phyloP scores from a whole-genome alignment of 192 early-diverging fungal species.

The Nowakowskiella sp. region DNA sequence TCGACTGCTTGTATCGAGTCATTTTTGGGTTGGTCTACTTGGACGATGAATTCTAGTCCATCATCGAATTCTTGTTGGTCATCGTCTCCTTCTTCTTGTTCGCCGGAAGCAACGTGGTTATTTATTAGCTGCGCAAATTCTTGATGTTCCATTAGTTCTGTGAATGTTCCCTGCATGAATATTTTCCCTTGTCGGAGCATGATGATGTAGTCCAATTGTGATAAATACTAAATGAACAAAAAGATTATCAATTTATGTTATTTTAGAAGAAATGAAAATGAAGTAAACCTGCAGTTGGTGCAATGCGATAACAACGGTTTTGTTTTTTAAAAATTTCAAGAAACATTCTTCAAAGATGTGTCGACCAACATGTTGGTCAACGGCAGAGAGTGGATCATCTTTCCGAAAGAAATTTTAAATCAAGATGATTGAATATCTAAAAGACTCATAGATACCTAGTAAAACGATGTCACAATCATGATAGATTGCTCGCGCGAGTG shows the following conservation, averaged over 20 bases:
- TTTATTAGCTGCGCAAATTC: constrained; percentile 39
- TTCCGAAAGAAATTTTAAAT: background rate
- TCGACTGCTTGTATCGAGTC: background rate
- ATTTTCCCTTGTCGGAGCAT: constrained; percentile 49
- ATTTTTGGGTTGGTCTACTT: background rate
- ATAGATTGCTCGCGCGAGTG: constrained; percentile 44
- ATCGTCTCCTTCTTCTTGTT: constrained; percentile 10
- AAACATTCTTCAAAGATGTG: constrained; percentile 59
- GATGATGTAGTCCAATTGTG: constrained; percentile 49
- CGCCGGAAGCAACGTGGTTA: constrained; percentile 43
- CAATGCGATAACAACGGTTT: constrained; percentile 59
- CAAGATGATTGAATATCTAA: constrained; percentile 37
- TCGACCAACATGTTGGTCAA: constrained; percentile 53
- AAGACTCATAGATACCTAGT: constrained; percentile 73
- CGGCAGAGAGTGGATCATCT: constrained; percentile 55
- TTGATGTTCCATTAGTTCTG: constrained; percentile 40
- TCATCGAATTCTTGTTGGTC: constrained; percentile 23
- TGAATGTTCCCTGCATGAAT: constrained; percentile 47
- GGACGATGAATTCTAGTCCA: constrained; percentile 18
- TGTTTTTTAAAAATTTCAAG: constrained; percentile 26
- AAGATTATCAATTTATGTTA: too few relatives aligned
- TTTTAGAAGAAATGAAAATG: background rate
- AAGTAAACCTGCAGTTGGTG: constrained; percentile 49
- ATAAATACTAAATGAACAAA: constrained; percentile 39
- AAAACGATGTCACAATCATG: constrained; percentile 57